Conservation (phyloP, 78 protist species). For the Neovahlkampfia damariscottae region DNA sequence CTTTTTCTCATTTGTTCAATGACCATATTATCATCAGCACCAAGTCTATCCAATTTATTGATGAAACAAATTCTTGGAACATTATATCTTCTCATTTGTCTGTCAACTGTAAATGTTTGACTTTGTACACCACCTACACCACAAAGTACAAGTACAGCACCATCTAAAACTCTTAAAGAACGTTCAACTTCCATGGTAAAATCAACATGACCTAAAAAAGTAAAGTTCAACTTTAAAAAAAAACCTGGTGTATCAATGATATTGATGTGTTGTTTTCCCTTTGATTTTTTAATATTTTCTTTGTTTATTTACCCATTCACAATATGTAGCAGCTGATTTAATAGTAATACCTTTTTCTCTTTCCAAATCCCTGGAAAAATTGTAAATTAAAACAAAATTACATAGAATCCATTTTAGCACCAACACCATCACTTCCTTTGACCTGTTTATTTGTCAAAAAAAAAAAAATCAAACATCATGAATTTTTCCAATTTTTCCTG, state of each 20-base stretch:
- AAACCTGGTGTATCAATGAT: conserved; percentile 97
- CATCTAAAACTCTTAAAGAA: conserved; percentile 79
- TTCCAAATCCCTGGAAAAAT: conserved; percentile 93
- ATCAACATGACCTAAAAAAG: conserved; percentile 84
- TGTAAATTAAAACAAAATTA: too few species aligned
- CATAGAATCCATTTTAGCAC: conserved; percentile 90
- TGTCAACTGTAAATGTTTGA: conserved; percentile 21
- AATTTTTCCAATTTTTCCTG: conserved; percentile 74
- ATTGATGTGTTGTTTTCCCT: too few species aligned
- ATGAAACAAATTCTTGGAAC: conserved; percentile 84
- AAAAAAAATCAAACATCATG: conserved; percentile 59
- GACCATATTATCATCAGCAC: conserved; percentile 26
- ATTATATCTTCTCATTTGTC: conserved; percentile 72
- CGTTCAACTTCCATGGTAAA: conserved; percentile 95
- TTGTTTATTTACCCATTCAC: conserved; percentile 70
- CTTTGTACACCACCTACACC: conserved; percentile 84
- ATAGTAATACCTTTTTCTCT: conserved; percentile 95
- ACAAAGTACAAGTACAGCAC: conserved; percentile 84
- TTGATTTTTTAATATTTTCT: too few species aligned
- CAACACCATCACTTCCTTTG: conserved; percentile 81
- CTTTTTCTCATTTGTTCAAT: conserved; percentile 37
- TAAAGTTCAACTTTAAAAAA: too few species aligned
- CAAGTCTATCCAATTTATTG: conserved; percentile 83
- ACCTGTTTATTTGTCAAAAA: too few species aligned
- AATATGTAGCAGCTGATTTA: conserved; percentile 87